Evolutionary conservation across 805 yeast genomes (phyloP), one percentile per base, ranked within the genome.

Genomic region (Huiozyma sinensis): DNA sequence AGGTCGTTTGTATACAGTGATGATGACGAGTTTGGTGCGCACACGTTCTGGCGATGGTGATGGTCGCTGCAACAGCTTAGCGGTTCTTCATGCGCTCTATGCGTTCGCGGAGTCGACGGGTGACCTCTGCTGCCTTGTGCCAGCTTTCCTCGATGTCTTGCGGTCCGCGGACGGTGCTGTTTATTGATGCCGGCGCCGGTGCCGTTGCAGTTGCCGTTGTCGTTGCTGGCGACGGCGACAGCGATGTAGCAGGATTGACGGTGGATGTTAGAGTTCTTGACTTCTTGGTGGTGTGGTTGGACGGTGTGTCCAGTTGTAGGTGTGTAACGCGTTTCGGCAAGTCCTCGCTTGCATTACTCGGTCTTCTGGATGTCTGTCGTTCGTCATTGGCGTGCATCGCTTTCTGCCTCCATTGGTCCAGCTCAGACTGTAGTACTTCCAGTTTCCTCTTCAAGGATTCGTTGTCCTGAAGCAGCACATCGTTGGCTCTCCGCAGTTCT

Each of bases 71-170:
- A 17, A 17, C 4, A 17, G 24, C 24, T 17, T 17, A 17, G 24
- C 24, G 24, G 24, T 17, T 17, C 24, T 17, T 17, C 95, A 88
- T 87, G 61, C 82, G 81, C 62, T 85, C 94, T 38, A 88, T 88
- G 53, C 96, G 68, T 0, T 88, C 94, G 59, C 82, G 84, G 56
- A 88, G 73, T 60, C 83, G 90, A 4, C 79, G 75, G 0, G 96
- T 88, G 9, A 87, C 94, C 53, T 84, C 95, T 0, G 92, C 89
- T 0, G 96, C 95, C 40, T 90, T 75, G 51, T 74, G 77, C 96
- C 96, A 88, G 52, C 83, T 79, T 43, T 71, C 77, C 47, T 81
- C 88, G 46, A 76, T 38, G 32, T 39, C 35, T 36, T 33, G 39
- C 17, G 44, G 47, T 11, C 50, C 49, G 40, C 31, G 17, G 12